These are phyloP conservation scores for Typha latifolia DNA, from an alignment of 176 grass and related monocot species.

Conservation along the genomic window DNA sequence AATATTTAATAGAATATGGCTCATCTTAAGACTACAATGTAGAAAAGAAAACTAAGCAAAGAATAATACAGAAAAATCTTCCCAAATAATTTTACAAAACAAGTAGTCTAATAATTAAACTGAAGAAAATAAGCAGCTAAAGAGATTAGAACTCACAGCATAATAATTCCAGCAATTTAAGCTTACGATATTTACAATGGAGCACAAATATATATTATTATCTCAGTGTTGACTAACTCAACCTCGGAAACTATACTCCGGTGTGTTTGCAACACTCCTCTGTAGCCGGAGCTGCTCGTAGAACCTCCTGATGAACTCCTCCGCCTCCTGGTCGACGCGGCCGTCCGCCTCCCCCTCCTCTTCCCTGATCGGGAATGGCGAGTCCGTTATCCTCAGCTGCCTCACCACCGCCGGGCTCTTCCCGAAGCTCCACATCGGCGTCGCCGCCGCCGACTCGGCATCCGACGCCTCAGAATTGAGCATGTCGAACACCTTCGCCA, in stretches of 20 bases:
- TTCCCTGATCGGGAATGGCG: constrained; percentile 50
- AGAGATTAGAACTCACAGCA: too few species aligned
- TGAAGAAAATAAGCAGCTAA: too few species aligned
- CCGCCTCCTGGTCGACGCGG: constrained; percentile 40
- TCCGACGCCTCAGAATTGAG: constrained; percentile 28
- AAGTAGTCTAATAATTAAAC: too few species aligned
- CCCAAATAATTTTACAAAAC: too few species aligned
- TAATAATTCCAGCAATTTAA: too few species aligned
- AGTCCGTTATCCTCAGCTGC: constrained; percentile 80
- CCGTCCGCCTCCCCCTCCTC: constrained; percentile 40
- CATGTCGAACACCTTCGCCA: constrained; percentile 58
- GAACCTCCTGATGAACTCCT: constrained; percentile 65
- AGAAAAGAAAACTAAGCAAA: too few species aligned
- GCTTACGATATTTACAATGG: not conserved
- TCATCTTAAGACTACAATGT: too few species aligned
- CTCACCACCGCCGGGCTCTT: constrained; percentile 33
- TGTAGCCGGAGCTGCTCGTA: constrained; percentile 67
- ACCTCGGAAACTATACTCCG: constrained; percentile 28
- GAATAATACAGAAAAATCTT: too few species aligned
- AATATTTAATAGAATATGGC: too few species aligned
- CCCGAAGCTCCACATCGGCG: constrained; percentile 56
- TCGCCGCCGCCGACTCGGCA: not conserved
- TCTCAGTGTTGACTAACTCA: not conserved
- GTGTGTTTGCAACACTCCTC: constrained; percentile 26
- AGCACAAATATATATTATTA: not conserved